These are phyloP conservation scores for Amanita jacksonii DNA, from an alignment of 768 basidiomycete species.

Conservation along the genomic window DNA sequence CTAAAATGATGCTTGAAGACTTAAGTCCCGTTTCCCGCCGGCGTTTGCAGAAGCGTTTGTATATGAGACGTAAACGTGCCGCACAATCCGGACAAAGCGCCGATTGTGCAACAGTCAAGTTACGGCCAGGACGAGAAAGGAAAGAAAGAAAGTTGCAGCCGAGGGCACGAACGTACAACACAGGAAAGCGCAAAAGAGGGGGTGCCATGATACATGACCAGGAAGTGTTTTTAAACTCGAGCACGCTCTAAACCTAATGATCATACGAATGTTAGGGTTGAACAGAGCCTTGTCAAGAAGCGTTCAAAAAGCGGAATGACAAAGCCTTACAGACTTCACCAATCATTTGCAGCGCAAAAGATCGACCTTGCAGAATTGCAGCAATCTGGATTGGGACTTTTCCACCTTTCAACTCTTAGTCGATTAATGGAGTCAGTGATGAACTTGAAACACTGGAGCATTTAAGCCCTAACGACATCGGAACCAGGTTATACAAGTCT, in stretches of 20 bases:
- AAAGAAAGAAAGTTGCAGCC: conserved; percentile 15
- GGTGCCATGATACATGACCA: neutral
- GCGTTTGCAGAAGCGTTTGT: conserved; percentile 50
- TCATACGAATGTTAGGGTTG: neutral
- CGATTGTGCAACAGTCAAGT: conserved; percentile 20
- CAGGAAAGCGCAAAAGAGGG: conserved; percentile 10
- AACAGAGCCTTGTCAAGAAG: conserved; percentile 2
- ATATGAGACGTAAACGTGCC: conserved; percentile 68
- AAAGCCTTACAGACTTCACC: conserved; percentile 34
- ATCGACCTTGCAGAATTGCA: conserved; percentile 35
- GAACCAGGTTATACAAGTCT: conserved; percentile 15
- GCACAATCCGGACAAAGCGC: conserved; percentile 26
- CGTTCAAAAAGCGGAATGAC: conserved; percentile 28
- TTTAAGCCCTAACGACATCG: neutral
- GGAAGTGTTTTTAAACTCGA: neutral
- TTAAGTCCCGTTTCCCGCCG: conserved; percentile 40
- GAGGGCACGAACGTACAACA: conserved; percentile 4
- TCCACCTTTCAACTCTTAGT: conserved; percentile 32
- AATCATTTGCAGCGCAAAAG: conserved; percentile 30
- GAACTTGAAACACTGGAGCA: neutral
- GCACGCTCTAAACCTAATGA: neutral
- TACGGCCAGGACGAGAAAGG: conserved; percentile 27
- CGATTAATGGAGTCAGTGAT: conserved; percentile 29
- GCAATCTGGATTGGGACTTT: conserved; percentile 35
- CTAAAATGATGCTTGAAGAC: neutral